phyloP scores from a whole-genome alignment of 192 early-diverging fungal genomes.

The Helicostylum pulchrum region DNA sequence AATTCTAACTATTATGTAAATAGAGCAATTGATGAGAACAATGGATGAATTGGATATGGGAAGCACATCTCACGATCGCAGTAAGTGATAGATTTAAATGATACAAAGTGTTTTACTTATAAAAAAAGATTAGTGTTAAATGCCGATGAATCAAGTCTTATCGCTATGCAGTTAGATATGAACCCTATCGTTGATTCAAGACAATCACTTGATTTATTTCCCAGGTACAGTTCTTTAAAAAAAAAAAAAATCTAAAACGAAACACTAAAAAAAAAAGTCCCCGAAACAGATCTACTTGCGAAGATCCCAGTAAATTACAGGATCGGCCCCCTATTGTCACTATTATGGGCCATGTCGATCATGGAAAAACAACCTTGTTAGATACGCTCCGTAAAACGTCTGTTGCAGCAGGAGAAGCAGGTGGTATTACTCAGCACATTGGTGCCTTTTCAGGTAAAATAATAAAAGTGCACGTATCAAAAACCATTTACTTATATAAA shows the following conservation, averaged over 20 bases:
- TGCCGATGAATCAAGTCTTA: slow-evolving; percentile 80
- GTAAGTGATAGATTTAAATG: slow-evolving; percentile 32
- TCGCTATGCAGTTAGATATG: slow-evolving; percentile 85
- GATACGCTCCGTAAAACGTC: slow-evolving; percentile 90
- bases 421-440: slow-evolving; percentile 98
- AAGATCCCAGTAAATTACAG: slow-evolving; percentile 72
- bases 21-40: slow-evolving; percentile 61
- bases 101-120: background rate
- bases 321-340: slow-evolving; percentile 89
- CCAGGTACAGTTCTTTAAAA: slow-evolving; percentile 48
- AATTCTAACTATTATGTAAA: too few species aligned
- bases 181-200: slow-evolving; percentile 73
- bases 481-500: too few species aligned
- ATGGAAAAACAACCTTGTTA: slow-evolving; percentile 93
- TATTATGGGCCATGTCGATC: slow-evolving; percentile 98
- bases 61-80: slow-evolving; percentile 69
- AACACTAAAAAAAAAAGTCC: background rate
- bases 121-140: slow-evolving; percentile 54
- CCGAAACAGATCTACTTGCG: slow-evolving; percentile 51
- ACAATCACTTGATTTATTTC: slow-evolving; percentile 52
- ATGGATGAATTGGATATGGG: slow-evolving; percentile 83
- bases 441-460: slow-evolving; percentile 92
- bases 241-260: slow-evolving; percentile 2
- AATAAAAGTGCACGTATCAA: too few species aligned
- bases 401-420: slow-evolving; percentile 89